Evolutionary conservation across 2,329 filamentous ascomycete species (phyloP).

Genomic region (Sarocladiaceae sp.): DNA sequence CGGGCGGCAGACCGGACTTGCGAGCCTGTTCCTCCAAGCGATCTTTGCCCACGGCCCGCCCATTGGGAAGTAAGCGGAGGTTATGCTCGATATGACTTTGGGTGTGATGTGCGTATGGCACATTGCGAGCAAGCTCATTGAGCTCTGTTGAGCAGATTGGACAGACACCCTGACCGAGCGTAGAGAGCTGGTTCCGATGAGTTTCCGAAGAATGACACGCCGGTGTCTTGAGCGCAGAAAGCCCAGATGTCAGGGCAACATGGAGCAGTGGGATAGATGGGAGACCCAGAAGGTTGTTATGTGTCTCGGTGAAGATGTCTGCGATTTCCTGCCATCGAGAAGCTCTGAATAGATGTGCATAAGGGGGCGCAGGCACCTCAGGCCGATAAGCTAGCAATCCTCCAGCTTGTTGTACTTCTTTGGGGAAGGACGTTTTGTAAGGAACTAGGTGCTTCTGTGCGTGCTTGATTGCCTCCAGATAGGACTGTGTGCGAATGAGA

Average conservation of each 20-base stretch:
- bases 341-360: constrained; percentile 63
- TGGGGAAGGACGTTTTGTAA: constrained; percentile 63
- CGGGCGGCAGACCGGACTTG: constrained; percentile 67
- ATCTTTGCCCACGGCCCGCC: constrained; percentile 75
- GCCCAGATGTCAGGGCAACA: constrained; percentile 82
- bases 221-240: constrained; percentile 94
- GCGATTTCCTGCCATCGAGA: constrained; percentile 74
- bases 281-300: constrained; percentile 80
- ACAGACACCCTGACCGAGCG: constrained; percentile 71
- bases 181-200: constrained; percentile 25
- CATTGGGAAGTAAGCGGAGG: constrained; percentile 81
- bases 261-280: constrained; percentile 82
- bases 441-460: constrained; percentile 76
- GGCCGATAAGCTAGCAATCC: constrained; percentile 74
- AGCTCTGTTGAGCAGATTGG: constrained; percentile 95
- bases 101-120: constrained; percentile 93
- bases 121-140: constrained; percentile 80
- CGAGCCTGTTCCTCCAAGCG: constrained; percentile 71
- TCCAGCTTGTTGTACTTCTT: constrained; percentile 67
- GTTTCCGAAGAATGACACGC: constrained; percentile 73
- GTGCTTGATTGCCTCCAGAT: constrained; percentile 75
- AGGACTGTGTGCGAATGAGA: constrained; percentile 65
- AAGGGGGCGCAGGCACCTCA: constrained; percentile 36
- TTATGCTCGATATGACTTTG: constrained; percentile 91
- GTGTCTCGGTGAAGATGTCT: constrained; percentile 75